Evolutionary conservation across 2,329 filamentous ascomycete species (phyloP).

Genomic region (Pseudogymnoascus pannorum): DNA sequence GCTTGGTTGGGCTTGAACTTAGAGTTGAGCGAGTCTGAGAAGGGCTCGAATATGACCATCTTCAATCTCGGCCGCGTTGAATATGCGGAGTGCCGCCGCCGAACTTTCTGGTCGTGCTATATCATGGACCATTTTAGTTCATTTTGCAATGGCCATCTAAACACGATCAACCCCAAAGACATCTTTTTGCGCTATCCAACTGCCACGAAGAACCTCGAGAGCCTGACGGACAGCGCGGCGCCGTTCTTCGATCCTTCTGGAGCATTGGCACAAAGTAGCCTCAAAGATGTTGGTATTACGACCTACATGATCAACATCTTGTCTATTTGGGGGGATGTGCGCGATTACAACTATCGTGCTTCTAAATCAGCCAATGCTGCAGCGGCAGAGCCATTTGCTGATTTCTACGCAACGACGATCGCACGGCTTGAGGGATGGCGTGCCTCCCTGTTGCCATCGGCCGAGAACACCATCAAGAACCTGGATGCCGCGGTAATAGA

Average conservation of each 20-base stretch:
- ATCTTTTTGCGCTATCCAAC: constrained; percentile 61
- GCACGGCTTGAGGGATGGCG: constrained; percentile 52
- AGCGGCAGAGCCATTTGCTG: constrained; percentile 27
- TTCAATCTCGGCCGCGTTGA: constrained; percentile 51
- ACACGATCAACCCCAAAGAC: constrained; percentile 54
- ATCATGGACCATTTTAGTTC: constrained; percentile 61
- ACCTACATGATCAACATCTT: constrained; percentile 55
- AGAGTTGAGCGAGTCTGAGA: constrained; percentile 46
- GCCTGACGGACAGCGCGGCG: constrained; percentile 47
- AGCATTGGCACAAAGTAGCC: constrained; percentile 30
- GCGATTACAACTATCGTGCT: constrained; percentile 50
- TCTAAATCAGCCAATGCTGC: constrained; percentile 35
- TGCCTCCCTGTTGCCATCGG: constrained; percentile 44
- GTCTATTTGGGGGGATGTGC: constrained; percentile 58
- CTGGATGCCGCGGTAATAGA: constrained; percentile 46
- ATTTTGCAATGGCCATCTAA: constrained; percentile 46
- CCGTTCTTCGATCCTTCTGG: constrained; percentile 53
- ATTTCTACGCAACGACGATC: constrained; percentile 45
- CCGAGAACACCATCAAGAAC: constrained; percentile 49
- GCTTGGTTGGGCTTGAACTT: constrained; percentile 55
- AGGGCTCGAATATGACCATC: constrained; percentile 34
- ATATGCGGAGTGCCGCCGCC: constrained; percentile 58
- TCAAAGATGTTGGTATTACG: constrained; percentile 40
- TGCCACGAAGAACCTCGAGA: constrained; percentile 53
- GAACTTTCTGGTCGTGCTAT: constrained; percentile 67